These are phyloP conservation scores for Chrysoporthe puriensis DNA, from an alignment of 2,329 filamentous ascomycete genomes.

Conservation along the genomic window DNA sequence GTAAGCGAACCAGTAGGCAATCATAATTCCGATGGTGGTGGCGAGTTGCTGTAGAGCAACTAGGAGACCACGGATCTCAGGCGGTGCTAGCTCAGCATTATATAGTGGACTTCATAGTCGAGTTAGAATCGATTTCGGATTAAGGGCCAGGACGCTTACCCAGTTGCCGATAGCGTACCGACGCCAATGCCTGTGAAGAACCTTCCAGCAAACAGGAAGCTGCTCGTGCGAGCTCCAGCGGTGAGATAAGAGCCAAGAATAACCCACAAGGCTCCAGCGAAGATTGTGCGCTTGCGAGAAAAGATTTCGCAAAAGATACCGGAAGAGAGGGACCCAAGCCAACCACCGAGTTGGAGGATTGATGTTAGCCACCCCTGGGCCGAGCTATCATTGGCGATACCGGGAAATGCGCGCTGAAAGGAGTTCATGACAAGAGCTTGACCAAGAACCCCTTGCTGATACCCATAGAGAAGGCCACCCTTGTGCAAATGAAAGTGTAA, in stretches of 20 bases:
- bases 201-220: slow-evolving; percentile 17
- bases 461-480: slow-evolving; percentile 44
- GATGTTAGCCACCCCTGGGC: slow-evolving; percentile 44
- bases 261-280: slow-evolving; percentile 39
- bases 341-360: slow-evolving; percentile 41
- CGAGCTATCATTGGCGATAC: slow-evolving; percentile 36
- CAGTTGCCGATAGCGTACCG: background rate
- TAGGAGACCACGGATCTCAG: slow-evolving; percentile 9
- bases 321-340: slow-evolving; percentile 39
- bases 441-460: slow-evolving; percentile 46
- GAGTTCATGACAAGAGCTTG: slow-evolving; percentile 44
- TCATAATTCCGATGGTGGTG: slow-evolving; percentile 31
- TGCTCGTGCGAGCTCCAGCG: slow-evolving; percentile 32
- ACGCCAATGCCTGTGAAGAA: slow-evolving; percentile 16
- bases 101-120: slow-evolving; percentile 5
- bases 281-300: slow-evolving; percentile 45
- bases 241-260: slow-evolving; percentile 29
- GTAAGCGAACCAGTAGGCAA: slow-evolving; percentile 30
- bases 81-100: slow-evolving; percentile 15
- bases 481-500: background rate
- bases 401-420: slow-evolving; percentile 40
- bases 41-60: slow-evolving; percentile 12
- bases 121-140: background rate
- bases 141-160: background rate
- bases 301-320: slow-evolving; percentile 44